Percentiles rank a stretch among this genome's conserved stretches.
These are phyloP conservation scores for Fusarium marasasianum DNA, from an alignment of 2,329 filamentous ascomycete species.

Conservation along the genomic window DNA sequence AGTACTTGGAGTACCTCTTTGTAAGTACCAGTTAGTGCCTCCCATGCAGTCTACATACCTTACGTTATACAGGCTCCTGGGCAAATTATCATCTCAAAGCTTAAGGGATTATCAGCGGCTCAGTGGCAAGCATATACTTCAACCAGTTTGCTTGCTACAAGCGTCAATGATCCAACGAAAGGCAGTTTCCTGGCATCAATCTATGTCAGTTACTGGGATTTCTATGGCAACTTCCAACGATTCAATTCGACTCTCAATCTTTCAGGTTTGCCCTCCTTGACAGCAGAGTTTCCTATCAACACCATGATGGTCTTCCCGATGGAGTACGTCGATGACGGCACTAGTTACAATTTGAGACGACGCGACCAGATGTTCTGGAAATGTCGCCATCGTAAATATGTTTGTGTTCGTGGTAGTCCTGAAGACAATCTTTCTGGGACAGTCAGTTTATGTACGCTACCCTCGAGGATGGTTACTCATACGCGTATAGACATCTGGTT, in stretches of 20 bases:
- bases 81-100: background rate
- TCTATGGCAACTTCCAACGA: background rate
- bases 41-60: accelerated
- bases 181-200: background rate
- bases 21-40: accelerated
- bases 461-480: accelerated
- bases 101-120: accelerated
- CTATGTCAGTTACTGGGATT: accelerated
- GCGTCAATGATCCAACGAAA: too few species aligned
- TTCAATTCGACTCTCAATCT: accelerated
- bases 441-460: background rate
- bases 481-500: background rate
- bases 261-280: background rate
- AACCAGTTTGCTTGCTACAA: background rate
- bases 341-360: accelerated
- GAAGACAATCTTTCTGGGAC: background rate
- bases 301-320: background rate
- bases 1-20: background rate
- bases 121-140: background rate
- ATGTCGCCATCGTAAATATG: background rate
- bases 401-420: background rate
- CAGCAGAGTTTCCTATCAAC: background rate
- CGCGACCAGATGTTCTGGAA: background rate
- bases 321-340: accelerated
- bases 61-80: background rate